Conservation (phyloP, 2,329 filamentous ascomycete species). For the Huntiella decipiens region DNA sequence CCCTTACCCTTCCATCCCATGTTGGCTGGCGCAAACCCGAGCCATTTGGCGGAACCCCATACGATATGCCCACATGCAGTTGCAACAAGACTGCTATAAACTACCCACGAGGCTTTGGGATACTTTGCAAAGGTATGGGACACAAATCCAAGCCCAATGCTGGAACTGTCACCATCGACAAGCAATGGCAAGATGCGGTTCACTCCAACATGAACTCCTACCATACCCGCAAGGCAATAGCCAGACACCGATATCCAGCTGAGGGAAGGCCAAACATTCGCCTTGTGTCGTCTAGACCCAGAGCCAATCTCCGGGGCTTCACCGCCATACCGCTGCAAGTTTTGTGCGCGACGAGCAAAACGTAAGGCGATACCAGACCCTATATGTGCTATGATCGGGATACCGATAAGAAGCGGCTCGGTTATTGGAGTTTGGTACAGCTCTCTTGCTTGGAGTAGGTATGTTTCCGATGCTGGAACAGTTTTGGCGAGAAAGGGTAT, state of each 20-base stretch:
- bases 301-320: conserved; percentile 25
- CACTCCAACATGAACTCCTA: conserved; percentile 52
- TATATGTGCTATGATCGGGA: conserved; percentile 60
- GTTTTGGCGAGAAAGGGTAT: conserved; percentile 59
- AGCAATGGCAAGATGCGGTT: conserved; percentile 59
- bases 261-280: conserved; percentile 43
- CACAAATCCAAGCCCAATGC: conserved; percentile 67
- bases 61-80: conserved; percentile 59
- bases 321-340: conserved; percentile 56
- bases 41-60: conserved; percentile 73
- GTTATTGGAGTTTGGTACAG: conserved; percentile 72
- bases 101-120: conserved; percentile 43
- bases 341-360: conserved; percentile 52
- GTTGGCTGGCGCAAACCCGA: conserved; percentile 41
- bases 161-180: conserved; percentile 69
- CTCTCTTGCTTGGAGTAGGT: conserved; percentile 76
- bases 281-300: conserved; percentile 12
- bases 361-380: conserved; percentile 59
- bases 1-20: conserved; percentile 28
- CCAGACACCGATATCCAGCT: conserved; percentile 55
- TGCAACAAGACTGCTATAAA: conserved; percentile 49
- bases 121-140: conserved; percentile 67
- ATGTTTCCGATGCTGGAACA: conserved; percentile 58
- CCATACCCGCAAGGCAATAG: conserved; percentile 46
- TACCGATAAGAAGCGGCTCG: conserved; percentile 60